Evolutionary conservation across 2,329 filamentous ascomycete genomes (phyloP), one percentile per base, ranked within the genome.

Genomic region (Paracorniculantispora psalliotae): DNA sequence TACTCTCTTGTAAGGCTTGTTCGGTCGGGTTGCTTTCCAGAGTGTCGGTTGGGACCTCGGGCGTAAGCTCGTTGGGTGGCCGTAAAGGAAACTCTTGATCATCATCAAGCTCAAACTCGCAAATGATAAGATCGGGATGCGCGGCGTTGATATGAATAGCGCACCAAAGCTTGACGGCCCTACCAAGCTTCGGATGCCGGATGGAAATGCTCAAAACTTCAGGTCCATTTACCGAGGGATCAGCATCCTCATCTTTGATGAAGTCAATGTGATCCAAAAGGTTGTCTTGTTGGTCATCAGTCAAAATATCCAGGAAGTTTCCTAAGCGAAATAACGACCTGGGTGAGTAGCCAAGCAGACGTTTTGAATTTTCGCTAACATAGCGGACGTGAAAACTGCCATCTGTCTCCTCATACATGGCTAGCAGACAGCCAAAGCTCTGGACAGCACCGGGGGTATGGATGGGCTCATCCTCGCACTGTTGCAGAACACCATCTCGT

Each of bases 391-490:
- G 70, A 12, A 94, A 81, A 41, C 82, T 83, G 3, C 87, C 88
- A 39, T 89, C 86, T 0, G 75, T 69, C 57, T 90, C 85, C 69
- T 92, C 89, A 57, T 86, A 82, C 21, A 96, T 72, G 0, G 87
- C 91, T 33, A 96, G 67, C 25, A 96, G 76, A 4, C 90, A 78
- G 1, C 92, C 92, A 65, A 96, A 96, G 1, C 83, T 80, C 69
- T 96, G 92, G 0, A 92, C 75, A 1, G 90, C 89, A 35, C 91
- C 91, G 1, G 92, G 92, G 1, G 91, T 88, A 64, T 93, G 91
- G 26, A 96, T 96, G 0, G 92, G 91, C 67, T 96, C 92, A 67
- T 96, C 92, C 71, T 96, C 92, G 68, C 92, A 96, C 55, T 85
- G 82, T 68, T 96, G 89, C 47, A 94, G 75, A 1, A 81, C 83